Conservation (phyloP, 108 stramenopile species). For the Stephanodiscus minutulus region DNA sequence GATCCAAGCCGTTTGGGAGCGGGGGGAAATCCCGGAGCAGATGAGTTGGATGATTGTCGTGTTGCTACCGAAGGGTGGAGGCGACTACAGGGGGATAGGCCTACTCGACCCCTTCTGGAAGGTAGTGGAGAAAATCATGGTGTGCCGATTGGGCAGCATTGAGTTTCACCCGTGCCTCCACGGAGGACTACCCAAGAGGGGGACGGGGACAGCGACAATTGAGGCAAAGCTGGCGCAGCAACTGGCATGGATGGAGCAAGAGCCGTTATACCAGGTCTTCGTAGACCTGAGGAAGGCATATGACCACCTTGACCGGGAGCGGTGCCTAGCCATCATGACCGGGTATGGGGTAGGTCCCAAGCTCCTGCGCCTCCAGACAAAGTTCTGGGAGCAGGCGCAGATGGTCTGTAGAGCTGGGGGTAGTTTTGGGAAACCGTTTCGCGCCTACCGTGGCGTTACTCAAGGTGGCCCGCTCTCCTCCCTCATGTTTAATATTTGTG, state of each 20-base stretch:
- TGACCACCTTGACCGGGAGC: conserved; percentile 17
- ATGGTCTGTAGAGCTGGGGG: conserved; percentile 10
- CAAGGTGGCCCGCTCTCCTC: conserved; percentile 20
- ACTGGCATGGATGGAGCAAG: conserved; percentile 10
- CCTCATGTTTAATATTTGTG: conserved; percentile 26
- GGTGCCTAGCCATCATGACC: conserved; percentile 12
- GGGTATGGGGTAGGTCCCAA: conserved; percentile 25
- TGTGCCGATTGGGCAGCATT: neutral
- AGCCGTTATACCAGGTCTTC: conserved; percentile 15
- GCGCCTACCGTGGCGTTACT: conserved; percentile 14
- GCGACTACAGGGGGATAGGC: too few species aligned
- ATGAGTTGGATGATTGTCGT: too few species aligned
- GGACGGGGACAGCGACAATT: conserved; percentile 25
- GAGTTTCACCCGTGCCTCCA: conserved; percentile 19
- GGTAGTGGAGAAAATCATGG: conserved; percentile 1
- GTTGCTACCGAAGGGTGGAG: too few species aligned
- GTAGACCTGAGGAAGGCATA: conserved; percentile 28
- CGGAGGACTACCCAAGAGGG: conserved; percentile 4
- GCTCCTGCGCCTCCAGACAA: conserved; percentile 2
- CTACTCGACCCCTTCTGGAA: conserved; percentile 9
- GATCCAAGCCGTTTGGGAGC: too few species aligned
- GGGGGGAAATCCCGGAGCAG: too few species aligned
- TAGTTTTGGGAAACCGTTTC: conserved; percentile 14
- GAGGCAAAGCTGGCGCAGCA: conserved; percentile 23
- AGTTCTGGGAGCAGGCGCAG: conserved; percentile 4